These are phyloP conservation scores for Scytalidium lignicola DNA, from an alignment of 2,329 filamentous ascomycete genomes.

Conservation along the genomic window DNA sequence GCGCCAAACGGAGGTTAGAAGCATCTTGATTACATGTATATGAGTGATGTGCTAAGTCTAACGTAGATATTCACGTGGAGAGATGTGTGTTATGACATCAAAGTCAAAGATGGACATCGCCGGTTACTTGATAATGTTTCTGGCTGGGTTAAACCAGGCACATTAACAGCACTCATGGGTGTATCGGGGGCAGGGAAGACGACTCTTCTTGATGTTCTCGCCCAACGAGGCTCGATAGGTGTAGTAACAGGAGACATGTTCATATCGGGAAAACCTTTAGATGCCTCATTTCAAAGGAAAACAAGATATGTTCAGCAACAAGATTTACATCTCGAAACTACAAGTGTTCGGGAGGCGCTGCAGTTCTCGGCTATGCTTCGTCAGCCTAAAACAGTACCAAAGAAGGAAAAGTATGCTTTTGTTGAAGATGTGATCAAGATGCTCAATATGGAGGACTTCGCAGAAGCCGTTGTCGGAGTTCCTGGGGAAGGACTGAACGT, in stretches of 20 bases:
- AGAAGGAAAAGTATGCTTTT: constrained; percentile 71
- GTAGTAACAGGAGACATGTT: constrained; percentile 74
- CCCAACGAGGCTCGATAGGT: constrained; percentile 81
- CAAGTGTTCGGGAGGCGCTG: constrained; percentile 80
- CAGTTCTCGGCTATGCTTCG: constrained; percentile 80
- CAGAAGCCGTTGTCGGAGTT: constrained; percentile 84
- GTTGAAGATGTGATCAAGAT: constrained; percentile 67
- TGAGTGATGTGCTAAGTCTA: no score
- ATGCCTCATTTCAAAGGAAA: constrained; percentile 71
- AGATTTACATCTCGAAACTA: constrained; percentile 76
- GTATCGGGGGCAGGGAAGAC: constrained; percentile 78
- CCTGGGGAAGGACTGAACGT: constrained; percentile 80
- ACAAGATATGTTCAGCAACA: constrained; percentile 81
- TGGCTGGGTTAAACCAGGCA: constrained; percentile 72
- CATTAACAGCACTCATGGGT: constrained; percentile 60
- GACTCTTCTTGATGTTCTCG: constrained; percentile 77
- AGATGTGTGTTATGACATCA: constrained; percentile 63
- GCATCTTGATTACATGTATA: no score
- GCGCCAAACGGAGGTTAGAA: constrained; percentile 19
- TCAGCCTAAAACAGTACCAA: constrained; percentile 66
- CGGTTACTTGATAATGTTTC: constrained; percentile 69
- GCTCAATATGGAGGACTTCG: constrained; percentile 59
- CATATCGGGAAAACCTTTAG: constrained; percentile 59
- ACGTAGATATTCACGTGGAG: background rate
- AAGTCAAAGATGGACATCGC: constrained; percentile 56